Evolutionary conservation across 768 basidiomycete species (phyloP), one percentile per base, ranked within the genome.

Genomic region (Phlebiopsis gigantea): DNA sequence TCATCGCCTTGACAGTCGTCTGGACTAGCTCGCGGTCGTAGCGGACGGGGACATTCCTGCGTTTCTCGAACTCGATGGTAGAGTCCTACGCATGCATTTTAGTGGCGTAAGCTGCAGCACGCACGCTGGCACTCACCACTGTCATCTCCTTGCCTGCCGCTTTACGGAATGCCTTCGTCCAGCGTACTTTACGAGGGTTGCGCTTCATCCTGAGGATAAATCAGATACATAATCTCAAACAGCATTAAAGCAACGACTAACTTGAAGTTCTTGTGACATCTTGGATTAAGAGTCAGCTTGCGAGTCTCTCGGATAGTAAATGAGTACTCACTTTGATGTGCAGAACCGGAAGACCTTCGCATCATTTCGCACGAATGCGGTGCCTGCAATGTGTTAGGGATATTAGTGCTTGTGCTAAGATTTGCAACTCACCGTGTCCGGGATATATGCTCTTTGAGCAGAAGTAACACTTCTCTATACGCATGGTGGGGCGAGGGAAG

Each of bases 191-290:
- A 59, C 97, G 87, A 45, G 97, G 97, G 75, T 98, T 99, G 39
- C 97, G 89, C 78, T 98, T 98, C 97, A 98, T 98, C 73, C 93
- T 95, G 24, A 15, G 12, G 28, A 29, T 10, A 29, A 9, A 29
- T 45, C 19, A 2, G 21, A 51, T 29, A 49, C 25, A 47, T 57
- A 29, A 22, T 7, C 19, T 17, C 10, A 46, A 12, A 39, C 12
- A 22, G 22, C 17, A 45, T 24, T 41, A 29, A 44, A 21, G 24
- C 21, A 21, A 41, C 5, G 0, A 69, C 81, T 62, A 66, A 93
- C 93, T 99, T 99, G 85, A 99, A 99, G 74, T 98, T 99, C 76
- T 98, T 98, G 73, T 98, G 92, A 71, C 97, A 97, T 79, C 92
- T 95, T 53, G 51, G 53, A 15, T 21, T 39, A 41, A 5, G 55